These are phyloP conservation scores for Trypanosoma theileri DNA, from an alignment of 208 protist genomes.

Conservation along the genomic window DNA sequence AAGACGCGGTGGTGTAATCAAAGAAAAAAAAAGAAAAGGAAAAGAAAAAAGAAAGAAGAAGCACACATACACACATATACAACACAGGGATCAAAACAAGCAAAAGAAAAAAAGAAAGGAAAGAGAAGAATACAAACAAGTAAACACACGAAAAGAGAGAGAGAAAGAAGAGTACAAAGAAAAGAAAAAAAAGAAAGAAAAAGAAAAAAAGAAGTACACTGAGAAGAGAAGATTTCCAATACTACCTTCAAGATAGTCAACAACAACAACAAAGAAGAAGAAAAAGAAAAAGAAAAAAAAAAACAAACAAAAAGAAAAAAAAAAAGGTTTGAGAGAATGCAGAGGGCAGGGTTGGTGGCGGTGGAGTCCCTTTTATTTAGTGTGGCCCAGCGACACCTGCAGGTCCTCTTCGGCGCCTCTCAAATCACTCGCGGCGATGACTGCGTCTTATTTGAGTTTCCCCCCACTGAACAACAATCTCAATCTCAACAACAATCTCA, in stretches of 20 bases:
- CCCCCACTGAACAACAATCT: constrained; percentile 28
- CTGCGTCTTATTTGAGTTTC: constrained; percentile 73
- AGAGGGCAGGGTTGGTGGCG: constrained; percentile 47
- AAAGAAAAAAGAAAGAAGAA: neutral
- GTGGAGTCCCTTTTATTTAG: constrained; percentile 81
- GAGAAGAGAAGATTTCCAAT: too few relatives aligned
- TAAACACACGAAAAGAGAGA: neutral
- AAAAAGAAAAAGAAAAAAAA: constrained; percentile 4
- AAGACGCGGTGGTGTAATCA: neutral
- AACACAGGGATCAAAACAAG: neutral
- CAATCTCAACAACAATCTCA: too few relatives aligned
- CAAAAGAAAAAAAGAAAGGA: neutral
- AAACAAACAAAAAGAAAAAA: neutral
- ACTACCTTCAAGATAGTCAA: too few relatives aligned
- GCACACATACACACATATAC: neutral
- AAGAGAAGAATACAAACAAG: neutral
- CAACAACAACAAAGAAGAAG: constrained; percentile 1
- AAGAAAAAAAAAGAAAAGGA: neutral
- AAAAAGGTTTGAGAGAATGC: too few relatives aligned
- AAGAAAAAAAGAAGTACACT: constrained; percentile 9
- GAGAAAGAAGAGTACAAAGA: neutral
- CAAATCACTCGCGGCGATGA: constrained; percentile 74
- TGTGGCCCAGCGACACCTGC: constrained; percentile 85
- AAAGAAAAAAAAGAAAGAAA: constrained; percentile 1
- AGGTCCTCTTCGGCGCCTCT: constrained; percentile 62